Evolutionary conservation across 768 basidiomycete species (phyloP), one percentile per base, ranked within the genome.

Genomic region (Tricholomella constricta): DNA sequence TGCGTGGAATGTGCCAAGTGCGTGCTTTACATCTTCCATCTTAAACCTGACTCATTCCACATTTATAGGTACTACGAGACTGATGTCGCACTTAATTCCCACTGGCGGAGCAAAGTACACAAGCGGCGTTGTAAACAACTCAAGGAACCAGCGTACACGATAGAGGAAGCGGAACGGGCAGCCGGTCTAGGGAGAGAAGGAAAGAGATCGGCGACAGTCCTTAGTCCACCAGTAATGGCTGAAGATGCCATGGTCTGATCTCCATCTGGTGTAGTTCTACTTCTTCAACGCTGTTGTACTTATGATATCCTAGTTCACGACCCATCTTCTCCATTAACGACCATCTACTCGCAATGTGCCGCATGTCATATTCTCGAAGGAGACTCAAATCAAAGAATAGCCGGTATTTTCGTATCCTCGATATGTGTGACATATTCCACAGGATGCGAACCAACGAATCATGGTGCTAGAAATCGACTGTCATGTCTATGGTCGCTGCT

Each of bases 1-100:
- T 97, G 94, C 64, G 90, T 98, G 1, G 95, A 97, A 73, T 98
- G 95, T 63, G 92, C 94, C 57, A 93, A 90, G 85, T 93, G 69
- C 64, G 84, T 72, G 27, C 17, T 48, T 41, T n/a, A 23, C 5
- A 37, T 35, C n/a, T 53, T 19, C 47, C 17, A 47, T 17, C 3
- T 12, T 27, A 22, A 32, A 12, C 48, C 32, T 29, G 32, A 26
- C 48, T 23, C 6, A 36, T 14, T 34, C 25, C 26, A 40, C 23
- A 32, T 22, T 53, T 10, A 4, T 48, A 92, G 90, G 70, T 87
- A 92, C 62, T 91, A 82, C 63, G 94, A 98, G 70, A 88, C 89
- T 0, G 92, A 95, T 60, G 65, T 73, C 12, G 94, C 95, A 0
- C 72, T 97, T 17, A 79, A 75, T 55, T 87, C 89, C 1, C 95